Evolutionary conservation across 805 yeast genomes (phyloP).

Genomic region (Suhomyces prunicola): DNA sequence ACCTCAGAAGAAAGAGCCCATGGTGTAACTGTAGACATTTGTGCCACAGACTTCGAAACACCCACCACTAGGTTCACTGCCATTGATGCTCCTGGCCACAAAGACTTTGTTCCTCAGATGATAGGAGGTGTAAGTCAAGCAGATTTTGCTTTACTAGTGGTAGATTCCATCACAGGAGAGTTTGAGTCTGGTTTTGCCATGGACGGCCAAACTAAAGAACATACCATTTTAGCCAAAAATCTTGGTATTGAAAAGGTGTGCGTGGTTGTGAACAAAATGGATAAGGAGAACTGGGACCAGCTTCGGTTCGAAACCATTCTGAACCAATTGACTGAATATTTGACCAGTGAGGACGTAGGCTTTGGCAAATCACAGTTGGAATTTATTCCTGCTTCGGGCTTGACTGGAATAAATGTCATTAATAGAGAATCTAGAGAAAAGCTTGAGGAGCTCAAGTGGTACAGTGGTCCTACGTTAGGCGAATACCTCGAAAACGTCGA

Average conservation of each 20-base stretch:
- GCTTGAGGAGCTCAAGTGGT: slow-evolving; percentile 42
- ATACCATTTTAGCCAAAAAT: slow-evolving; percentile 62
- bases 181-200: slow-evolving; percentile 66
- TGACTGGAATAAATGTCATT: slow-evolving; percentile 63
- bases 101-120: slow-evolving; percentile 82
- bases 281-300: slow-evolving; percentile 56
- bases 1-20: slow-evolving; percentile 70
- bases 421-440: slow-evolving; percentile 27
- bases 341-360: slow-evolving; percentile 50
- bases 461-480: slow-evolving; percentile 43
- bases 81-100: slow-evolving; percentile 83
- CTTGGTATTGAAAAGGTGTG: slow-evolving; percentile 62
- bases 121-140: slow-evolving; percentile 81
- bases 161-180: slow-evolving; percentile 63
- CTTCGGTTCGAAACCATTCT: slow-evolving; percentile 50
- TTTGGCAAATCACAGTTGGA: slow-evolving; percentile 39
- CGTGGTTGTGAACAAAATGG: slow-evolving; percentile 71
- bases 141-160: slow-evolving; percentile 68
- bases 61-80: slow-evolving; percentile 54
- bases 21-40: slow-evolving; percentile 79
- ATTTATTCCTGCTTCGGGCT: slow-evolving; percentile 69
- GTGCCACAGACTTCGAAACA: slow-evolving; percentile 66
- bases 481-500: slow-evolving; percentile 37
- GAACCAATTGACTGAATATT: slow-evolving; percentile 46
- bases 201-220: slow-evolving; percentile 79